Base-by-base conservation (phyloP, 1,284 basidiomycete genomes). In the Sanghuangporus weigelae region DNA sequence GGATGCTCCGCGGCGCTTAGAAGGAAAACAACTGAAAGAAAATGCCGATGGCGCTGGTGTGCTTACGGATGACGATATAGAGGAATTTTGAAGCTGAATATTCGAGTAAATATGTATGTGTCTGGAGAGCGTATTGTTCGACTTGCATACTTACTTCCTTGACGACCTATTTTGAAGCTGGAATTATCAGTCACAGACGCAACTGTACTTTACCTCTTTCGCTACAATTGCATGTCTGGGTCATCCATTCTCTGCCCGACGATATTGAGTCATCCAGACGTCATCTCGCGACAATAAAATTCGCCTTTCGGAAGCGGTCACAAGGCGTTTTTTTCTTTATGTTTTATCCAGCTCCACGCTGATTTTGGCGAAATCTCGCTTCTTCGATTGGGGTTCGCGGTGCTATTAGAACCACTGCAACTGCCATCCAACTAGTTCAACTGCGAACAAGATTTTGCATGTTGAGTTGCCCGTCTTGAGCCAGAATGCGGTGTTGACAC, bases 41-140 rank as follows among this genome's bases (percentile, higher is more conserved):
- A 21, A 53, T 36, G 39, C 1, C 40, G 62, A 51, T n/a, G 66
- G 67, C 51, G 83, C 80, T n/a, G 82, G 81, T 12, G 89, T 85
- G 84, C 70, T 89, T 68, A 84, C 87, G 60, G 79, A 76, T 16
- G 89, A 91, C 70, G 87, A 89, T 69, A 90, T 90, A 62, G 85
- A 87, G 67, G 84, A 88, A 21, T 74, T 73, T 66, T 76, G 63
- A 57, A 14, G 26, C 19, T 53, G 26, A 31, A 31, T 49, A 31
- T 59, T 26, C 21, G 48, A 12, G 46, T 57, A 57, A 21, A 39
- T n/a, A n/a, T 14, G n/a, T 51, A 8, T 6, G 49, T 31, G 19
- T 26, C 19, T 35, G 19, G 19, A 26, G 49, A 12, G 49, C 19
- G 12, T 51, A 5, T 46, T 36, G 5, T 35, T 39, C 14, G 14